Evolutionary conservation across 2,329 filamentous ascomycete genomes (phyloP), one percentile per base, ranked within the genome.

Genomic region (Neonectria ditissima): DNA sequence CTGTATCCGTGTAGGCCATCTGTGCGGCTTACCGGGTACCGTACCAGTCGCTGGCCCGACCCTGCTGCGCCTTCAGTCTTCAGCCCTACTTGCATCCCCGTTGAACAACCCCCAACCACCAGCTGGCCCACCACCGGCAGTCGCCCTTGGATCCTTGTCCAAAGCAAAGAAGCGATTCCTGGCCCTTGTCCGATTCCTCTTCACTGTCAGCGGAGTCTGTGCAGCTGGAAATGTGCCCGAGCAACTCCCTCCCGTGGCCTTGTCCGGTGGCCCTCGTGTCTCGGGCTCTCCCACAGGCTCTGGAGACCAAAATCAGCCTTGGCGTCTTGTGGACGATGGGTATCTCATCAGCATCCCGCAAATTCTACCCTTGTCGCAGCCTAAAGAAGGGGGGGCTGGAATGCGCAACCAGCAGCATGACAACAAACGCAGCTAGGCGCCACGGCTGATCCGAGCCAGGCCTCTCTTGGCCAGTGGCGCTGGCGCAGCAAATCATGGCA

Each of bases 41-140:
- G 26, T 24, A 32, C 20, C 16, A n/a, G 28, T 11, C 18, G 24
- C 26, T 30, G 32, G 16, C n/a, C 48, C 50, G 32, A 22, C n/a
- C 48, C 50, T 50, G 37, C 41, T 55, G 45, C 18, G 48, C 50
- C 55, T 59, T 63, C 61, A 63, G 61, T 55, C 61, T 59, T 63
- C 61, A 63, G 61, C 61, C 61, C 55, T 63, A 63, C 55, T 50
- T 50, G 30, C n/a, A 5, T 34, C 11, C 16, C 22, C 22, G 30
- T 6, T 34, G 43, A 32, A 58, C 55, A 22, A 43, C 14, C 9
- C 18, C 9, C n/a, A 52, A 20, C 20, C 28, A 8, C n/a, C n/a
- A n/a, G n/a, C n/a, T n/a, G n/a, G n/a, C n/a, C n/a, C n/a, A n/a
- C 37, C 28, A 9, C 37, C 47, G 26, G 24, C 22, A 50, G n/a